Evolutionary conservation across 2,329 filamentous ascomycete species (phyloP), one percentile per base, ranked within the genome.

Genomic region (Immersiporthe knoxdaviesiana): DNA sequence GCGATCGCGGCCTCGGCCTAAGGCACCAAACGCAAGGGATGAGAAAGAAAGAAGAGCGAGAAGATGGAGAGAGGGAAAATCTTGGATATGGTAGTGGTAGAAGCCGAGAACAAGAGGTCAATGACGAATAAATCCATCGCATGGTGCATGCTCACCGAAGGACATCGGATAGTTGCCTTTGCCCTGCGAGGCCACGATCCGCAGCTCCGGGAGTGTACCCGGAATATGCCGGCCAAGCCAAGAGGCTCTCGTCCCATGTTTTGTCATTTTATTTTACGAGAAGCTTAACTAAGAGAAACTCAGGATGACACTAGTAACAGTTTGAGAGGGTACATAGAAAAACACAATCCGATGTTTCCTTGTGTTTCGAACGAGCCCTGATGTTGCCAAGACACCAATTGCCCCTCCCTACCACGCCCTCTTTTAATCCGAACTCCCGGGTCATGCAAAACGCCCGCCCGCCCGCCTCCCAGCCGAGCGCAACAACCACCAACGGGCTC

Each of bases 381-480:
- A 47, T 47, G 16, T 58, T 58, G 24, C 50, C n/a, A 54, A 54
- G 50, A 2, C 21, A 5, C 52, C 11, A 54, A 5, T 1, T 3
- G 1, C 10, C 50, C 50, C 11, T 11, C n/a, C 8, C 35, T 12
- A 10, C 35, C 58, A 39, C 47, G n/a, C 39, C 24, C 41, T 30
- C 44, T 44, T 2, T 44, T 8, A 63, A 54, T 64, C 44, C 62
- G 62, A 64, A 35, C 6, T 63, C 44, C 21, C 54, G 62, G 62
- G 62, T 35, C 30, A n/a, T 64, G 30, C 62, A 54, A 16, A 18
- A 27, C 50, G 1, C n/a, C 47, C 47, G 18, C n/a, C n/a, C n/a
- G n/a, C n/a, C n/a, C 8, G 6, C 8, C 21, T 14, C 47, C n/a
- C 21, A 24, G 6, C n/a, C 41, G 18, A 47, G n/a, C n/a, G n/a